A percentile compares a stretch with the other conserved stretches of the same genome.
Evolutionary conservation across 768 basidiomycete species (phyloP).

Genomic region (Auricularia sp.): DNA sequence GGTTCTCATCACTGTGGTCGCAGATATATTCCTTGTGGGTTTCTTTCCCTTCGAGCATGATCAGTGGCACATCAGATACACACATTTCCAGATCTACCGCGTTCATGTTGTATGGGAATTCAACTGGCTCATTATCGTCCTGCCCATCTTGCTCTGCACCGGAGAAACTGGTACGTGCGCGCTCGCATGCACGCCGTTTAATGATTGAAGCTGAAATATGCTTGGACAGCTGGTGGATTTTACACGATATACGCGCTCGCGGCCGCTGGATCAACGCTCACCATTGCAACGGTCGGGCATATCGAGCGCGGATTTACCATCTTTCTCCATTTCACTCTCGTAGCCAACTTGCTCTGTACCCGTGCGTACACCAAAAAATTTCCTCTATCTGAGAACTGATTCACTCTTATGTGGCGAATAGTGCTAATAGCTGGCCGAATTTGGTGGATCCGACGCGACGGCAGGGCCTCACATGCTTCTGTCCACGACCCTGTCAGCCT

Average conservation of each 20-base stretch:
- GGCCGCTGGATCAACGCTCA: neutral
- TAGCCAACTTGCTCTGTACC: neutral
- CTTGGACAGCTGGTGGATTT: neutral
- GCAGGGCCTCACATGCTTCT: neutral
- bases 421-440: neutral
- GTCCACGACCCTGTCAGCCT: neutral
- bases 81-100: conserved; percentile 17
- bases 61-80: neutral
- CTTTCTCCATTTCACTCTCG: neutral
- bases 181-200: too few relatives aligned
- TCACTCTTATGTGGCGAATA: neutral
- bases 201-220: too few relatives aligned
- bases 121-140: conserved; percentile 20
- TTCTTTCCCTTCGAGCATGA: neutral
- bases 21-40: neutral
- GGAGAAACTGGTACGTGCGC: conserved; percentile 20
- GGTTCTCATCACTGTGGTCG: neutral
- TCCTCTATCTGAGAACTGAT: neutral
- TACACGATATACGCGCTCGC: neutral
- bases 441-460: neutral
- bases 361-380: neutral
- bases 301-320: neutral
- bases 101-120: conserved; percentile 26
- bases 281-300: neutral
- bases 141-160: conserved; percentile 21